phyloP scores from a whole-genome alignment of 2,329 filamentous ascomycete species.

The Alternaria sp. region DNA sequence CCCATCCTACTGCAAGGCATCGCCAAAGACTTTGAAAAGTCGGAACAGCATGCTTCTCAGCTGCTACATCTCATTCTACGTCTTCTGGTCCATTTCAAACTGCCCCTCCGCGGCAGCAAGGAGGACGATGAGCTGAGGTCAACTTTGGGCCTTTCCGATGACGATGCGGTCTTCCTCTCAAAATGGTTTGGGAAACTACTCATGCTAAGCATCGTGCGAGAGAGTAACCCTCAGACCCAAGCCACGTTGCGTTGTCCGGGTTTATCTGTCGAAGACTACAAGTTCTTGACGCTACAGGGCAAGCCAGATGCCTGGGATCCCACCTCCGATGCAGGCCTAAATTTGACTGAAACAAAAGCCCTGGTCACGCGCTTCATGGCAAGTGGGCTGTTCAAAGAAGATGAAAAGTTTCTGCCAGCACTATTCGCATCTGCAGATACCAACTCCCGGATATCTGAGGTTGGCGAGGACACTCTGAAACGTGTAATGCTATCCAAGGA shows the following conservation, averaged over 20 bases:
- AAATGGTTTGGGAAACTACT: slow-evolving; percentile 79
- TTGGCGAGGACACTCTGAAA: slow-evolving; percentile 90
- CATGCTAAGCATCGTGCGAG: slow-evolving; percentile 60
- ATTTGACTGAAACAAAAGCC: slow-evolving; percentile 72
- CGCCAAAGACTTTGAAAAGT: slow-evolving; percentile 62
- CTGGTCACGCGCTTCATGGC: slow-evolving; percentile 74
- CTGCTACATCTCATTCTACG: slow-evolving; percentile 85
- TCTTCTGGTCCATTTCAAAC: slow-evolving; percentile 71
- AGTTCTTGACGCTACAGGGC: slow-evolving; percentile 70
- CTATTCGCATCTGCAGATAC: slow-evolving; percentile 82
- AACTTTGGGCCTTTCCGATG: slow-evolving; percentile 69
- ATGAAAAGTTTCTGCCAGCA: slow-evolving; percentile 82
- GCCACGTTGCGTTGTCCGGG: slow-evolving; percentile 61
- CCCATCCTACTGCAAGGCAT: slow-evolving; percentile 73
- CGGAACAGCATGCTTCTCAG: slow-evolving; percentile 63
- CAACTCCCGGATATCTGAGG: slow-evolving; percentile 79
- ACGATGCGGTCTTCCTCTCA: slow-evolving; percentile 77
- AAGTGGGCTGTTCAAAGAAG: slow-evolving; percentile 83
- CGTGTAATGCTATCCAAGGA: slow-evolving; percentile 70
- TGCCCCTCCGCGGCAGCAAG: slow-evolving; percentile 78
- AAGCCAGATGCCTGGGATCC: slow-evolving; percentile 74
- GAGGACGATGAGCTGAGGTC: slow-evolving; percentile 75
- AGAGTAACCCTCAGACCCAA: slow-evolving; percentile 43
- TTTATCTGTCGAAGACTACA: slow-evolving; percentile 68
- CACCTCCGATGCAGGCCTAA: slow-evolving; percentile 64